Percentiles rank a stretch among this genome's conserved stretches.
phyloP scores from a whole-genome alignment of 2,329 filamentous ascomycete species.

The Cercospora sp. region DNA sequence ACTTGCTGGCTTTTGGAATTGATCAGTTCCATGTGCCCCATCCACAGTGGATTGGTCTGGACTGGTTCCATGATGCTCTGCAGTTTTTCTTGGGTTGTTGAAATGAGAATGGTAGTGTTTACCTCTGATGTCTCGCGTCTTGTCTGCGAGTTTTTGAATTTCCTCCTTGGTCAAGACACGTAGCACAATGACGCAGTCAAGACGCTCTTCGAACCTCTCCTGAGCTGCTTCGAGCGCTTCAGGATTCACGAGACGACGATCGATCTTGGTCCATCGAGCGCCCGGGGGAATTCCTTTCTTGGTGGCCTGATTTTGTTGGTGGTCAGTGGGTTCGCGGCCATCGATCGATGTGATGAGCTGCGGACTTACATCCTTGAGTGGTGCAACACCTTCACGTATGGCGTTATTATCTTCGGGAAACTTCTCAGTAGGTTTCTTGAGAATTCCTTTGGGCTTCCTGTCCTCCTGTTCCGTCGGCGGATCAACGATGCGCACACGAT shows the following conservation, averaged over 20 bases:
- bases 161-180: constrained; percentile 85
- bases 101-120: constrained; percentile 23
- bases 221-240: constrained; percentile 83
- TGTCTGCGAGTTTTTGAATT: constrained; percentile 81
- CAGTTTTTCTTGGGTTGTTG: constrained; percentile 1
- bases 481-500: constrained; percentile 63
- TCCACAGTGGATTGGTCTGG: constrained; percentile 20
- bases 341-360: neutral
- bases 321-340: neutral
- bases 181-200: constrained; percentile 90
- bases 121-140: constrained; percentile 76
- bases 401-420: constrained; percentile 87
- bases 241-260: constrained; percentile 82
- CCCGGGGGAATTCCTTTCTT: constrained; percentile 55
- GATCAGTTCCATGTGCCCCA: constrained; percentile 18
- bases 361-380: constrained; percentile 70
- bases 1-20: constrained; percentile 21
- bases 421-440: constrained; percentile 76
- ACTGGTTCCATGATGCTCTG: constrained; percentile 17
- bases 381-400: constrained; percentile 84
- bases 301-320: constrained; percentile 32
- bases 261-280: constrained; percentile 92
- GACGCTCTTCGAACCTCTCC: constrained; percentile 87
- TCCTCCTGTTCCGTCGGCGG: constrained; percentile 63
- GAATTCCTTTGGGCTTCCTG: constrained; percentile 78